Evolutionary conservation across 805 yeast species (phyloP), one percentile per base, ranked within the genome.

Genomic region (Schizosaccharomyces cryophilus): DNA sequence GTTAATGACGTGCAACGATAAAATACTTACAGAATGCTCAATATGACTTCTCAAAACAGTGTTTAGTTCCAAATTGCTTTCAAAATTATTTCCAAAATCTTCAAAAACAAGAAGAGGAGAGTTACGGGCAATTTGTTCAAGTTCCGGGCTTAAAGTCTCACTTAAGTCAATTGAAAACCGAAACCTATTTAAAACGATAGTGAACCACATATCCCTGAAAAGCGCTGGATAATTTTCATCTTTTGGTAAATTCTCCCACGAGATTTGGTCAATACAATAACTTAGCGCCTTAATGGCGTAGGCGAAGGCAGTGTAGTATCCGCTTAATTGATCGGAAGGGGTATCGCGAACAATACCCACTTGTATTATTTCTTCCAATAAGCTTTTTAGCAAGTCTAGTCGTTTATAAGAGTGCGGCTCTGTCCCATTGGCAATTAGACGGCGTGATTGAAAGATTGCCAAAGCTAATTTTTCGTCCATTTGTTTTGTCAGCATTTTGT

Each of bases 191-290:
- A 89, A 85, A 3, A 83, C 90, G 77, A 93, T 75, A 67, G 90
- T 93, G 70, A 87, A 87, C 99, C 99, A 93, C 55, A 87, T 81
- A 70, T 93, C 85, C 67, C 94, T 78, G 74, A 90, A 87, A 63
- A 82, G 73, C 58, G 78, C 76, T 59, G 81, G 73, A 1, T 80
- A 73, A 1, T 73, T 73, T 48, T 79, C 78, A 64, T 83, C 80
- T 7, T 67, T 69, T 66, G 66, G 55, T 17, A 66, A 0, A 84
- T 80, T 4, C 68, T 65, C 35, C 76, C 75, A 42, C 74, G 74
- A 5, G 77, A 74, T 45, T 74, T 72, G 3, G 96, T 95, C 61
- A 89, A 72, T 48, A 89, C 71, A 29, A 74, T 75, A 0, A 96
- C 93, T 63, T 90, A 75, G 0, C 96, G 95, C 48, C 75, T 77